Conservation (phyloP, 1,284 basidiomycete genomes). For the Rhodotorula glutinis region DNA sequence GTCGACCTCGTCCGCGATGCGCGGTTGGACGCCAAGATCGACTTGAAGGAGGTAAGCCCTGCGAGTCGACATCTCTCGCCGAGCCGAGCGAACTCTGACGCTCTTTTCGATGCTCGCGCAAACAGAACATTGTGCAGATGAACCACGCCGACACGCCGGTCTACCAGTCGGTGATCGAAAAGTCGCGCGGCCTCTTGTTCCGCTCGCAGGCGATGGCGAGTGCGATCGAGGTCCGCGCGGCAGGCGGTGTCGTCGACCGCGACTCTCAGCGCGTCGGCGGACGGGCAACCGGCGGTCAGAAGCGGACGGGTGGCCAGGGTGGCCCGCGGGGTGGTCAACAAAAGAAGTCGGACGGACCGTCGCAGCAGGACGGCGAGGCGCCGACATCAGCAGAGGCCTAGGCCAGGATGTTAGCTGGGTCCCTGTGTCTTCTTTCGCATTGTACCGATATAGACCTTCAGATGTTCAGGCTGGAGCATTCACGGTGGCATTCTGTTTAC, state of each 20-base stretch:
- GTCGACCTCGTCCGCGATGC: conserved; percentile 97
- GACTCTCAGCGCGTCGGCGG: conserved; percentile 17
- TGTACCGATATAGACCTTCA: conserved; percentile 3
- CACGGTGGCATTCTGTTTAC: neutral
- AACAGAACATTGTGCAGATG: conserved; percentile 91
- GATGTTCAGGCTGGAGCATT: no score
- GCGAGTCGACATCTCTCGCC: no score
- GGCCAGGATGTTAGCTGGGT: no score
- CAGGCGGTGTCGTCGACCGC: conserved; percentile 32
- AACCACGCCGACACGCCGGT: conserved; percentile 83
- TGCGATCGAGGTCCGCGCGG: conserved; percentile 63
- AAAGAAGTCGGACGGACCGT: conserved; percentile 8
- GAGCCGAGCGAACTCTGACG: no score
- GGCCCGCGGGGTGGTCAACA: conserved; percentile 8
- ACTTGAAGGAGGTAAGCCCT: conserved; percentile 67
- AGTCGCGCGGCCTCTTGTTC: conserved; percentile 85
- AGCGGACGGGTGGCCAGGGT: conserved; percentile 1
- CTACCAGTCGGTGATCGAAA: conserved; percentile 94
- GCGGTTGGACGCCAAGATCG: conserved; percentile 95
- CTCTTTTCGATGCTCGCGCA: no score
- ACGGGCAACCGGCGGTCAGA: conserved; percentile 6
- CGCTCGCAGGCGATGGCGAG: conserved; percentile 84
- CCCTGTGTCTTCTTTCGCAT: no score
- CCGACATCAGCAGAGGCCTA: conserved; percentile 1
- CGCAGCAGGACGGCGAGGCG: neutral